phyloP scores from a whole-genome alignment of 73 alveolate genomes.

The Paramecium tetraurelia region DNA sequence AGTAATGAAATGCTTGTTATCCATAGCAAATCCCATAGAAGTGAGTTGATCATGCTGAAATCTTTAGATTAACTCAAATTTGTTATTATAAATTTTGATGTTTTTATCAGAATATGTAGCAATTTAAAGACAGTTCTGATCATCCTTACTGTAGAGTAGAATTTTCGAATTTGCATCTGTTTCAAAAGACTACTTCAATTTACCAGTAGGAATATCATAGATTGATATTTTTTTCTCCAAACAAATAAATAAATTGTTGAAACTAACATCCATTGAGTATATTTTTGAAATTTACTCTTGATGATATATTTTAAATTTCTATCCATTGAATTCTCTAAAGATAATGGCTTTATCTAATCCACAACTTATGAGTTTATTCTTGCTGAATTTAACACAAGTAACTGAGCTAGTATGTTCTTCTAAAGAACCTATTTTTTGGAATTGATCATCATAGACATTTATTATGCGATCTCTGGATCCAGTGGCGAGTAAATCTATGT shows the following conservation, averaged over 20 bases:
- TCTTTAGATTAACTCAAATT: conserved; percentile 43
- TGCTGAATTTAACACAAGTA: conserved; percentile 71
- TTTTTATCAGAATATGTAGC: background rate
- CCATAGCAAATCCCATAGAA: conserved; percentile 71
- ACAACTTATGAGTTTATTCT: conserved; percentile 66
- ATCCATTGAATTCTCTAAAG: conserved; percentile 66
- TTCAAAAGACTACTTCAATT: conserved; percentile 29
- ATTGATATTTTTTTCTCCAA: conserved; percentile 57
- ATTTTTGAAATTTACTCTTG: conserved; percentile 47
- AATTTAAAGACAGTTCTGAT: background rate
- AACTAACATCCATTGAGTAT: conserved; percentile 56
- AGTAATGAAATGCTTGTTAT: conserved; percentile 70
- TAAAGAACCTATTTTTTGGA: conserved; percentile 56
- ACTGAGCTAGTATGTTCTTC: conserved; percentile 84
- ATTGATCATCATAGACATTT: conserved; percentile 46
- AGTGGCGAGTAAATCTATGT: conserved; percentile 56
- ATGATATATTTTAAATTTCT: conserved; percentile 29
- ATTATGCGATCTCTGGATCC: conserved; percentile 75
- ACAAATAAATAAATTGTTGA: conserved; percentile 31
- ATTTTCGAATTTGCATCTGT: conserved; percentile 52
- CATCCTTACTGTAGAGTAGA: conserved; percentile 33
- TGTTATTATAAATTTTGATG: background rate
- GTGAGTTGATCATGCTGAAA: conserved; percentile 70
- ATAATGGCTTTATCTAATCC: conserved; percentile 80
- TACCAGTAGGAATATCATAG: conserved; percentile 50